Percentiles rank a stretch among this genome's conserved stretches.
phyloP scores from a whole-genome alignment of 805 yeast genomes.

The Maudiozyma bulderi region DNA sequence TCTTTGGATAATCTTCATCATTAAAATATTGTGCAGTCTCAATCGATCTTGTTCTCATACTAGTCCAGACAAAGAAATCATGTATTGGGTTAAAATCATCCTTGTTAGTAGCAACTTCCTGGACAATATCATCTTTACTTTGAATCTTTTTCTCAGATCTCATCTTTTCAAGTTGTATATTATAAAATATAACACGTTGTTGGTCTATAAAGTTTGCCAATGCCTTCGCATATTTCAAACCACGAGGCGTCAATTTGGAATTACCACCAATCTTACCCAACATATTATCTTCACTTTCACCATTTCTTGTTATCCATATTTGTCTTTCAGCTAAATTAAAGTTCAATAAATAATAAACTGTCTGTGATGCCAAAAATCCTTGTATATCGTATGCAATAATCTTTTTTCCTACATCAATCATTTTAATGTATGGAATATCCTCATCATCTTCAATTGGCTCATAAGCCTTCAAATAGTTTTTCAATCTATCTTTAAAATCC shows the following conservation, averaged over 20 bases:
- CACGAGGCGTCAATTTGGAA: constrained; percentile 69
- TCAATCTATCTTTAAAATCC: constrained; percentile 74
- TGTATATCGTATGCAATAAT: constrained; percentile 86
- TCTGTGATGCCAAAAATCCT: constrained; percentile 83
- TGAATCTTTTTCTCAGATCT: constrained; percentile 2
- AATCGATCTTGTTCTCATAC: constrained; percentile 69
- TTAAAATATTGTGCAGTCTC: constrained; percentile 73
- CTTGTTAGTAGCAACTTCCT: constrained; percentile 8
- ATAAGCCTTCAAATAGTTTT: constrained; percentile 80
- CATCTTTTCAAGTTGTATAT: constrained; percentile 39
- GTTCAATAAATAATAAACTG: constrained; percentile 79
- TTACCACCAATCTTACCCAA: constrained; percentile 89
- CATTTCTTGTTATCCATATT: constrained; percentile 92
- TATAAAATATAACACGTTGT: constrained; percentile 62
- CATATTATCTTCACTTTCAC: constrained; percentile 82
- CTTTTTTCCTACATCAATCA: constrained; percentile 93
- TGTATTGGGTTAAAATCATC: constrained; percentile 23
- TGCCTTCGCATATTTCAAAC: constrained; percentile 62
- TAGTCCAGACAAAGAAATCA: constrained; percentile 89
- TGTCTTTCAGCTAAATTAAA: constrained; percentile 84
- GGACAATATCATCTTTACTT: constrained; percentile 29
- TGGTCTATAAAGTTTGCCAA: constrained; percentile 62
- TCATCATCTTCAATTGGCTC: constrained; percentile 81
- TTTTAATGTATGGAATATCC: constrained; percentile 74
- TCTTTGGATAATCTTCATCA: constrained; percentile 63